Evolutionary conservation across 495 filamentous ascomycete species (phyloP).

Genomic region (Trichoderma asperelloides): DNA sequence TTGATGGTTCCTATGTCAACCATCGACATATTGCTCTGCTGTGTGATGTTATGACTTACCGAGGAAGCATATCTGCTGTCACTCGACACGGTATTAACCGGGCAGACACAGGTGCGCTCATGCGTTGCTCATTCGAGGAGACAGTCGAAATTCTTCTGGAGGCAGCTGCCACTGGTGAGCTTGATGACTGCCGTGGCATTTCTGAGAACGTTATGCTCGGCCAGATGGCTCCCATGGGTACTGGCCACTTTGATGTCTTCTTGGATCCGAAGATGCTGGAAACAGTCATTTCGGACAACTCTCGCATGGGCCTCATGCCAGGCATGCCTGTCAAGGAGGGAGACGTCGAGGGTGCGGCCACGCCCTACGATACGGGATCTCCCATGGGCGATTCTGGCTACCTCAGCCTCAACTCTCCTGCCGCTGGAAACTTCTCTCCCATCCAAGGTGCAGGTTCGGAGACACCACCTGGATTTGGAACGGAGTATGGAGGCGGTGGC

Average conservation of each 20-base stretch:
- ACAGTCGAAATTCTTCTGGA: conserved; percentile 97
- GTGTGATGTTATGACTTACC: conserved; percentile 95
- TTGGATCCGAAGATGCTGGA: conserved; percentile 92
- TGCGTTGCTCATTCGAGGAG: conserved; percentile 99
- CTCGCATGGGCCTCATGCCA: conserved; percentile 67
- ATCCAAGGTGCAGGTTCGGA: conserved; percentile 71
- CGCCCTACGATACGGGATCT: conserved; percentile 88
- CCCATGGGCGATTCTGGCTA: conserved; percentile 70
- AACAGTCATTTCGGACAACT: conserved; percentile 86
- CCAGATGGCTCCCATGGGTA: conserved; percentile 92
- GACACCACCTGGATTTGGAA: conserved; percentile 61
- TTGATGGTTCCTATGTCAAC: conserved; percentile 98
- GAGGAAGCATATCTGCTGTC: conserved; percentile 86
- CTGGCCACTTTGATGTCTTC: conserved; percentile 85
- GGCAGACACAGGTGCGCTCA: conserved; percentile 92
- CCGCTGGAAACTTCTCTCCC: conserved; percentile 85
- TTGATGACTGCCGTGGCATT: conserved; percentile 95
- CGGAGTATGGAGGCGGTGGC: conserved; percentile 37
- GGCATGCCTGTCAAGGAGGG: conserved; percentile 64
- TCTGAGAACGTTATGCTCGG: conserved; percentile 99
- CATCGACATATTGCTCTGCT: conserved; percentile 94
- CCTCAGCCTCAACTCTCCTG: conserved; percentile 55
- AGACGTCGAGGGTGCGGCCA: conserved; percentile 74
- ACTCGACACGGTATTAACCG: conserved; percentile 98
- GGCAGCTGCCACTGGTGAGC: conserved; percentile 83